These are phyloP conservation scores for Eucalyptus sp. DNA, from an alignment of 345 rosid species.

Conservation along the genomic window DNA sequence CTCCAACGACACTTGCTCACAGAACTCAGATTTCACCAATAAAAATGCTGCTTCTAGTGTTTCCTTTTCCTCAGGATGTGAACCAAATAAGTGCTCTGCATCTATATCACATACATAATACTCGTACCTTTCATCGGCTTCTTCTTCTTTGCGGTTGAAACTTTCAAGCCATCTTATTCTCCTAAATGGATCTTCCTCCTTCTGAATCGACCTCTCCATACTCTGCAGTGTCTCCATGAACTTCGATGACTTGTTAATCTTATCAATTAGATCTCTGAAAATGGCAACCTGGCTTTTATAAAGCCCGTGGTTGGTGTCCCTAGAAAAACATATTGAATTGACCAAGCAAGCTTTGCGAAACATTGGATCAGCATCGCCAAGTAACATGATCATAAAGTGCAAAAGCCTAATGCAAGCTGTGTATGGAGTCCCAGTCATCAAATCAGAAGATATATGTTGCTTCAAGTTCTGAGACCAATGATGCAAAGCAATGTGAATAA, in stretches of 20 bases:
- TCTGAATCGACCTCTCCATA: constrained; percentile 10
- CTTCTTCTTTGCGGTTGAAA: constrained; percentile 3
- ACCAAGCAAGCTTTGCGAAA: constrained; percentile 46
- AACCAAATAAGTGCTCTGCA: constrained; percentile 1
- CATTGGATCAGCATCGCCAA: constrained; percentile 24
- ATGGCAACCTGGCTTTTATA: constrained; percentile 21
- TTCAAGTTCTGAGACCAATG: constrained; percentile 12
- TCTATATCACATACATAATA: neutral
- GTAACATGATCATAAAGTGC: constrained; percentile 22
- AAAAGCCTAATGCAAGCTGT: constrained; percentile 15
- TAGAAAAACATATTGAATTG: constrained; percentile 13
- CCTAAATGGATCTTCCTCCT: constrained; percentile 18
- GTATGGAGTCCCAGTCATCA: constrained; percentile 7
- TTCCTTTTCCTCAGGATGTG: constrained; percentile 7
- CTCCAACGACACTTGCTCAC: constrained; percentile 21
- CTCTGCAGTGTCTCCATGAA: constrained; percentile 15
- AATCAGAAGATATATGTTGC: neutral
- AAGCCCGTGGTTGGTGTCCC: constrained; percentile 9
- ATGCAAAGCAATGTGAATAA: constrained; percentile 30
- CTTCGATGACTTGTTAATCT: constrained; percentile 6
- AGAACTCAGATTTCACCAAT: constrained; percentile 24
- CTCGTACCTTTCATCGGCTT: neutral
- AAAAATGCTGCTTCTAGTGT: constrained; percentile 14
- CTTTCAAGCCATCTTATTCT: constrained; percentile 30
- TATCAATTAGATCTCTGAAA: constrained; percentile 17